A percentile compares a stretch with the other conserved stretches of the same genome.
These are phyloP conservation scores for Benincasa hispida DNA, from an alignment of 306 rosid species.

Conservation along the genomic window DNA sequence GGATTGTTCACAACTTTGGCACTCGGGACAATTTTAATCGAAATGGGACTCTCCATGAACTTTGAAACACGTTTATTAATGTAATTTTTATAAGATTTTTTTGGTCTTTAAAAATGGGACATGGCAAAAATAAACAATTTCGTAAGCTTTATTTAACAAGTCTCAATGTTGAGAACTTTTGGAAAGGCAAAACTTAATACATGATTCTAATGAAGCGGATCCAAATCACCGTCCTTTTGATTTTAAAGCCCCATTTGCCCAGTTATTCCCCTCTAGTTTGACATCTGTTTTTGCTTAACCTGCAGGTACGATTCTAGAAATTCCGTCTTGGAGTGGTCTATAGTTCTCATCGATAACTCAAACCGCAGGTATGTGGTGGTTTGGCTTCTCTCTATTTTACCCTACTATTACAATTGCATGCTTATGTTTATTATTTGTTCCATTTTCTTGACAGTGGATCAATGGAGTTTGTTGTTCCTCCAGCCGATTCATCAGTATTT, in stretches of 20 bases:
- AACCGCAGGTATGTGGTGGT: conserved; percentile 57
- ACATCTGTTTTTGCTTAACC: background rate
- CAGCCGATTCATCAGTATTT: conserved; percentile 68
- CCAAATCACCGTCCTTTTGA: background rate
- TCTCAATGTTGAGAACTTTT: background rate
- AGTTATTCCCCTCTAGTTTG: background rate
- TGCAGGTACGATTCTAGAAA: conserved; percentile 84
- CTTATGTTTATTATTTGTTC: background rate
- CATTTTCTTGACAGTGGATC: conserved; percentile 59
- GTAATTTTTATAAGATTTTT: no score
- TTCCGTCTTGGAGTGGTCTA: conserved; percentile 74
- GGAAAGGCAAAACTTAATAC: background rate
- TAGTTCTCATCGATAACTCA: conserved; percentile 62
- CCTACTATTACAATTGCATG: no score
- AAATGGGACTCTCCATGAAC: background rate
- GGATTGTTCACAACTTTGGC: no score
- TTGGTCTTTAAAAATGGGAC: background rate
- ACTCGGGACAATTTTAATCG: background rate
- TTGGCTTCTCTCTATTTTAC: background rate
- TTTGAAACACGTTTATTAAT: no score
- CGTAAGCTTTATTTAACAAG: background rate
- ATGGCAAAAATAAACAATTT: background rate
- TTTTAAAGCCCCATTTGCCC: background rate
- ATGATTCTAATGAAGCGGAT: background rate
- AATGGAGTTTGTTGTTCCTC: conserved; percentile 89